Evolutionary conservation across 371 early-diverging fungal species (phyloP).

Genomic region (Homolaphlyctis polyrhiza): DNA sequence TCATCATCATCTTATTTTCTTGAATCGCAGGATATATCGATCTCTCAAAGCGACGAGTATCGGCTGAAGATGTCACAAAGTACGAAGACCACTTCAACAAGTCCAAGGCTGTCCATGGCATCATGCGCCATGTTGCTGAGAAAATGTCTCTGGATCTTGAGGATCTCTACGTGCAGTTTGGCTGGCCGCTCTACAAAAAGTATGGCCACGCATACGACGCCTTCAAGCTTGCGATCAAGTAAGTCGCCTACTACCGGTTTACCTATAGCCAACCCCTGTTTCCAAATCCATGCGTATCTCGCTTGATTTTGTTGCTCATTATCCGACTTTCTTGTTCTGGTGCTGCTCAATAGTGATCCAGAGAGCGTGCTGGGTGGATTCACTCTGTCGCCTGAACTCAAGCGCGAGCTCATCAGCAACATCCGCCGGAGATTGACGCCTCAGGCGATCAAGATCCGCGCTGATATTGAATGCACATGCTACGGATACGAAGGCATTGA

Average conservation of each 20-base stretch:
- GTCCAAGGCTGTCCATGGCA: constrained; percentile 83
- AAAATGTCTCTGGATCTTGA: constrained; percentile 76
- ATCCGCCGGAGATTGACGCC: constrained; percentile 92
- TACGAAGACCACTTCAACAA: constrained; percentile 96
- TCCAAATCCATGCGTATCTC: no score
- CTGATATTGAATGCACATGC: constrained; percentile 96
- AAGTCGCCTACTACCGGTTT: constrained; percentile 21
- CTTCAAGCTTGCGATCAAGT: constrained; percentile 91
- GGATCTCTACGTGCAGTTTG: constrained; percentile 83
- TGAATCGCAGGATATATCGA: constrained; percentile 95
- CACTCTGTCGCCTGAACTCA: constrained; percentile 57
- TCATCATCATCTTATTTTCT: no score
- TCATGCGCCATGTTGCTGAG: constrained; percentile 88
- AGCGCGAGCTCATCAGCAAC: constrained; percentile 74
- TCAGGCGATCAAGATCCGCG: constrained; percentile 94
- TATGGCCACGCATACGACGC: constrained; percentile 98
- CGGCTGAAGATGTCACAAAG: constrained; percentile 91
- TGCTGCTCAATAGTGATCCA: constrained; percentile 72
- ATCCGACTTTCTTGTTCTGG: no score
- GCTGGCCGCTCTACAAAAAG: constrained; percentile 97
- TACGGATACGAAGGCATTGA: constrained; percentile 96
- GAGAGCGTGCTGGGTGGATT: constrained; percentile 83
- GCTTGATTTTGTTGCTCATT: neutral
- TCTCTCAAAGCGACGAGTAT: constrained; percentile 95
- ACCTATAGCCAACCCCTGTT: neutral